Evolutionary conservation across 2,329 filamentous ascomycete species (phyloP).

Genomic region (Talaromyces verruculosus): DNA sequence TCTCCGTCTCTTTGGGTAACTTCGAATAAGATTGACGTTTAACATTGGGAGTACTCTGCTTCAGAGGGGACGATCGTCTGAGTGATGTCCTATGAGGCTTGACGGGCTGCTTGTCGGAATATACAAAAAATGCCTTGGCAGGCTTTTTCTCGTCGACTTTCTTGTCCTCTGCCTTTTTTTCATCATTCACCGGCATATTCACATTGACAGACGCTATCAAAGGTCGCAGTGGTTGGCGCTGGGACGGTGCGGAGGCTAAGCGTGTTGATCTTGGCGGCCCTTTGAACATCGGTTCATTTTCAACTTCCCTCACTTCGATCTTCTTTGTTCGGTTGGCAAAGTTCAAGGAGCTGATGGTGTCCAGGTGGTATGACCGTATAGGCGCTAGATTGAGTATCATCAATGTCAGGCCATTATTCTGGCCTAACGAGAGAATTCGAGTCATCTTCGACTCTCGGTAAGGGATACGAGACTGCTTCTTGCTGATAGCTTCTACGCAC

Average conservation of each 20-base stretch:
- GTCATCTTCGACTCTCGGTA: slow-evolving; percentile 98
- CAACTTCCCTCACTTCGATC: slow-evolving; percentile 91
- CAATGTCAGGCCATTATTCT: slow-evolving; percentile 91
- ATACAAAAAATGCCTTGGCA: slow-evolving; percentile 81
- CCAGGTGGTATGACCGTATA: slow-evolving; percentile 86
- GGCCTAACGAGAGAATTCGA: slow-evolving; percentile 82
- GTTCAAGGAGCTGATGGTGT: slow-evolving; percentile 89
- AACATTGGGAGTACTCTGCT: slow-evolving; percentile 37
- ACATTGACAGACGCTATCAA: slow-evolving; percentile 74
- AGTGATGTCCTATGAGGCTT: slow-evolving; percentile 45
- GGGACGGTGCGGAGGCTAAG: slow-evolving; percentile 45
- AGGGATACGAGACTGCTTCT: slow-evolving; percentile 72
- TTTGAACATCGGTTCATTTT: slow-evolving; percentile 90
- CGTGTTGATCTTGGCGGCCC: slow-evolving; percentile 62
- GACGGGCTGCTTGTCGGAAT: slow-evolving; percentile 64
- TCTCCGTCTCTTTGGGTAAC: slow-evolving; percentile 32
- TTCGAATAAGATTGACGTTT: slow-evolving; percentile 53
- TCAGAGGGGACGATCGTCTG: slow-evolving; percentile 46
- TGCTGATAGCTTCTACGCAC: slow-evolving; percentile 91
- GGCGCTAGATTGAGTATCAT: slow-evolving; percentile 97
- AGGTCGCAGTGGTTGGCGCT: slow-evolving; percentile 75
- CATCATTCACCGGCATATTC: slow-evolving; percentile 59
- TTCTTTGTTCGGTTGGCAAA: slow-evolving; percentile 95
- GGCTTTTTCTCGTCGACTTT: slow-evolving; percentile 66
- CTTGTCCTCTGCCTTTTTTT: slow-evolving; percentile 54